Percentiles rank a stretch among this genome's conserved stretches.
These are phyloP conservation scores for Verticillium nubilum DNA, from an alignment of 2,329 filamentous ascomycete genomes.

Conservation along the genomic window DNA sequence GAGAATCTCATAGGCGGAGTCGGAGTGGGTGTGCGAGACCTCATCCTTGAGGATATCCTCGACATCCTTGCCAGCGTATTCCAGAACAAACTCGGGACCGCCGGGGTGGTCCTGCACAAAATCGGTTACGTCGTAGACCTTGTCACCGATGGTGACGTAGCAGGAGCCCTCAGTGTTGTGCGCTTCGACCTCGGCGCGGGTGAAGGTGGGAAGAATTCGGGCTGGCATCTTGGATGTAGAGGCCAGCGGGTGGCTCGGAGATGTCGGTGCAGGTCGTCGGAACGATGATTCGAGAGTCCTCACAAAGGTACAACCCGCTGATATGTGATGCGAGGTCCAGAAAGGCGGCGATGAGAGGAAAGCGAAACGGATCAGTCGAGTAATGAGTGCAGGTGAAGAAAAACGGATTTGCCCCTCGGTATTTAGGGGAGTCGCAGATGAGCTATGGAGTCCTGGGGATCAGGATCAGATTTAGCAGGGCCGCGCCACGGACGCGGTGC, in stretches of 20 bases:
- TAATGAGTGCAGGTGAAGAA: neutral
- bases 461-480: neutral
- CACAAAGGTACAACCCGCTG: neutral
- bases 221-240: conserved; percentile 58
- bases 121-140: conserved; percentile 91
- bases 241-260: neutral
- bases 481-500: neutral
- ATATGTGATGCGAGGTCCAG: neutral
- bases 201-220: conserved; percentile 77
- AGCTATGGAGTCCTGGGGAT: neutral
- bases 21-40: conserved; percentile 78
- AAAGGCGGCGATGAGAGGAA: neutral
- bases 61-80: conserved; percentile 86
- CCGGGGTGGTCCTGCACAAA: conserved; percentile 90
- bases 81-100: conserved; percentile 79
- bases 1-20: conserved; percentile 92
- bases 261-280: neutral
- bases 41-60: conserved; percentile 76
- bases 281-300: neutral
- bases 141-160: conserved; percentile 84
- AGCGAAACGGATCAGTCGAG: neutral
- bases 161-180: conserved; percentile 80
- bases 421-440: neutral
- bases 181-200: conserved; percentile 70
- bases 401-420: neutral